Evolutionary conservation across 768 basidiomycete species (phyloP), one percentile per base, ranked within the genome.

Genomic region (Cystofilobasidium bisporidii): DNA sequence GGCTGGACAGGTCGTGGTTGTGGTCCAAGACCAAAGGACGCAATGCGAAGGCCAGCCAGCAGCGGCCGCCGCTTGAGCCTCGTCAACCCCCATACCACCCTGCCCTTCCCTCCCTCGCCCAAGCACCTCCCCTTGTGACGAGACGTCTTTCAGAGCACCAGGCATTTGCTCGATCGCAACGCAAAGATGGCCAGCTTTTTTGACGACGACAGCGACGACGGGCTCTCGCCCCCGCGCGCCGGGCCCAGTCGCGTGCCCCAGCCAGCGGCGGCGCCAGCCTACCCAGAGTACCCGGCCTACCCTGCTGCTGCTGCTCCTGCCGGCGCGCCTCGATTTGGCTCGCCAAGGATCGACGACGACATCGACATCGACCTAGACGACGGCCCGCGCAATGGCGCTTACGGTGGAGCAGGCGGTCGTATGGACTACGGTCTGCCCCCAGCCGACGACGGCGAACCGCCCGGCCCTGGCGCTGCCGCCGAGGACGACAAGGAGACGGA

Each of bases 141-240:
- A n/a, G 36, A 36, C 36, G 5, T 12, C 12, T 12, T 36, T 5
- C 36, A 36, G 36, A 36, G 6, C 6, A 36, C 36, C 36, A 36
- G 36, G 36, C 6, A 36, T 12, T 36, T 12, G 12, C 6, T 36
- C 36, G 12, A 12, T 6, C 36, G 6, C 5, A 36, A 36, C 36
- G 6, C 47, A n/a, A n/a, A 3, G 5, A 66, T 66, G 65, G 57
- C 65, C 58, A 60, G 58, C 65, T 66, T 66, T 59, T 66, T 66
- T 38, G 64, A 58, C n/a, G 58, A 65, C 59, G 57, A 60, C 12
- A 56, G 58, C 48, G 41, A 41, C 36, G 59, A 66, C 47, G 58
- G 15, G 4, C 30, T 30, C 41, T 30, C 33, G 18, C 20, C 58
- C 30, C 30, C 65, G 12, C 40, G 33, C 36, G 45, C 47, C 10